These are phyloP conservation scores for Mycena pura DNA, from an alignment of 768 basidiomycete species.

Conservation along the genomic window DNA sequence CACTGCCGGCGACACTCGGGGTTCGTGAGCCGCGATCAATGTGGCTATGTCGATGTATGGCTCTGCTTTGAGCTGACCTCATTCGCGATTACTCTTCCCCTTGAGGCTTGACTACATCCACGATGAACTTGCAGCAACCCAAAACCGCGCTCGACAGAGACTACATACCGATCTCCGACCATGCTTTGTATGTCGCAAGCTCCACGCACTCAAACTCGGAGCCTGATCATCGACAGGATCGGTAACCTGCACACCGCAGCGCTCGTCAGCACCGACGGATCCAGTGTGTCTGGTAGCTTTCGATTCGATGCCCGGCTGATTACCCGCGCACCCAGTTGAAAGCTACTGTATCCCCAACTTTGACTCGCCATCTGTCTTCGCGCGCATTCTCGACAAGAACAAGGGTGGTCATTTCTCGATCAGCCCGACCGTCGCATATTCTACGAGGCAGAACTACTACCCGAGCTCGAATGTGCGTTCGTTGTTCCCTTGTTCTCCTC, in stretches of 20 bases:
- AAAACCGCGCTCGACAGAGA: conserved; percentile 55
- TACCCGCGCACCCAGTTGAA: conserved; percentile 64
- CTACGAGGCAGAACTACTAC: conserved; percentile 83
- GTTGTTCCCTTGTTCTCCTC: neutral
- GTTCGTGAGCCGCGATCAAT: too few relatives aligned
- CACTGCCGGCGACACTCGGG: too few relatives aligned
- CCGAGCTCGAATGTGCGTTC: conserved; percentile 77
- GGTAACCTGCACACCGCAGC: conserved; percentile 87
- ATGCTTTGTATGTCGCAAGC: conserved; percentile 65
- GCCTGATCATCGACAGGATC: conserved; percentile 54
- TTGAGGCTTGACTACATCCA: too few relatives aligned
- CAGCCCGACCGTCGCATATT: conserved; percentile 70
- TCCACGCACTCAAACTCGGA: neutral
- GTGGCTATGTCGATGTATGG: too few relatives aligned
- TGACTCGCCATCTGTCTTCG: conserved; percentile 92
- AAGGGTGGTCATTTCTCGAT: conserved; percentile 95
- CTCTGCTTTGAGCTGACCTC: too few relatives aligned
- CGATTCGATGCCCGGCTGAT: neutral
- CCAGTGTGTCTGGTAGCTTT: conserved; percentile 54
- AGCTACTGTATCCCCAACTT: conserved; percentile 94
- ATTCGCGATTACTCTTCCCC: too few relatives aligned
- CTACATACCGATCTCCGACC: conserved; percentile 79
- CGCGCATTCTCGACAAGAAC: conserved; percentile 86
- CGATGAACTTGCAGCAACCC: conserved; percentile 64
- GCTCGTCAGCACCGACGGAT: conserved; percentile 82